Evolutionary conservation across 345 rosid genomes (phyloP), one percentile per base, ranked within the genome.

Genomic region (Aurinia saxatilis): DNA sequence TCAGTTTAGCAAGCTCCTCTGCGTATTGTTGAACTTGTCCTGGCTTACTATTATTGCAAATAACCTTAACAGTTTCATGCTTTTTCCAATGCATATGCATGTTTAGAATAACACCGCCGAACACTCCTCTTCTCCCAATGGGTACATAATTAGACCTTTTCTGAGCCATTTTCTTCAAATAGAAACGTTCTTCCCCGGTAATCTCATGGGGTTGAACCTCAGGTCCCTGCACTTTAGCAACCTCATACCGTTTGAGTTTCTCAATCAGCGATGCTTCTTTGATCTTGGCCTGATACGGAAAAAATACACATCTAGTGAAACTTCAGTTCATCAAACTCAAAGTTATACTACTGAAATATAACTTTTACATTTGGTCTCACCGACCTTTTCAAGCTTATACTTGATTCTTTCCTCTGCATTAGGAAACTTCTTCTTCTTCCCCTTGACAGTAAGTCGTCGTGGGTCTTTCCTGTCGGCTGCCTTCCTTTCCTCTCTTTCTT

Each of bases 11-110:
- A 67, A 90, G 81, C 68, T 90, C 93, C 34, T 81, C 75, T 0
- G 93, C 90, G 49, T 67, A 78, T 40, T 75, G 78, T 1, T 85
- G 82, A 23, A 85, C 77, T 60, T 80, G 92, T 8, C 95, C 91
- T 15, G 96, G 86, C 69, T 85, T 90, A 77, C 82, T 78, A 44
- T 85, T 76, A 45, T 93, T 93, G 80, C 87, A 87, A 7, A 93
- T 87, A 57, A 90, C 95, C 77, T 93, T 82, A 55, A 93, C 97
- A 12, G 97, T 93, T 67, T 93, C 96, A 36, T 90, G 97, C 12
- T 85, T 90, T 71, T 90, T 90, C 97, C 95, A 90, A 41, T 91
- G 95, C 79, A 88, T 61, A 69, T 91, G 96, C 98, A 88, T 86
- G 31, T 91, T 91, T n/a, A 88, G 85, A 69, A 91, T 82, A 63